These are phyloP conservation scores for Cryphonectria naterciae DNA, from an alignment of 2,329 filamentous ascomycete species.

Conservation along the genomic window DNA sequence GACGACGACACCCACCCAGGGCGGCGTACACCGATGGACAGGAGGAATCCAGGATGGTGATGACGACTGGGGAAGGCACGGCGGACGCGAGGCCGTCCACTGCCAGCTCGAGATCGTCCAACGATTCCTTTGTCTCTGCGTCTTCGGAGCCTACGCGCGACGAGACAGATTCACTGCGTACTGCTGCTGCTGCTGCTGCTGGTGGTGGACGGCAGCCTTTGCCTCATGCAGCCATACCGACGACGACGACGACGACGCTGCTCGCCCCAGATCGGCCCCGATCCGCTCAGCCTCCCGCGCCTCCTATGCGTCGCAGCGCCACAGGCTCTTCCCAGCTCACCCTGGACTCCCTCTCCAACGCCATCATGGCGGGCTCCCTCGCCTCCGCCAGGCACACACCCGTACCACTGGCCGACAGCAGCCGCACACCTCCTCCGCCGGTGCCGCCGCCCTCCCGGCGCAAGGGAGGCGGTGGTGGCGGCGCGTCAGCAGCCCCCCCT, in stretches of 20 bases:
- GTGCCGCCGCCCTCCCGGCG: constrained; percentile 41
- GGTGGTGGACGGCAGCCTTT: background rate
- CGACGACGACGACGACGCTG: constrained; percentile 19
- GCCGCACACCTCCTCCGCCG: constrained; percentile 43
- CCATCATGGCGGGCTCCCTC: constrained; percentile 75
- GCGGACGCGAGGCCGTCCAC: constrained; percentile 29
- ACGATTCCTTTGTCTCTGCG: constrained; percentile 51
- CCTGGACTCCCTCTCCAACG: constrained; percentile 69
- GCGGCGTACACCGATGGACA: constrained; percentile 23
- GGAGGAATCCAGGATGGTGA: constrained; percentile 4
- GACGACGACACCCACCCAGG: constrained; percentile 11
- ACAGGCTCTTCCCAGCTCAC: constrained; percentile 43
- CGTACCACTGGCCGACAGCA: constrained; percentile 30
- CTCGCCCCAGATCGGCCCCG: constrained; percentile 28
- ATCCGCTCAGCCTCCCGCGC: constrained; percentile 21
- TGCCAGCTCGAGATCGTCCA: constrained; percentile 43
- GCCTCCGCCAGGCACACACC: constrained; percentile 63
- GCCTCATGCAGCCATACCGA: constrained; percentile 9
- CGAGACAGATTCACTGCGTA: constrained; percentile 18
- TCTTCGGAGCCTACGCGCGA: constrained; percentile 34
- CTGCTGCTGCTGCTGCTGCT: background rate
- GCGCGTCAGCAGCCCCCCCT: background rate
- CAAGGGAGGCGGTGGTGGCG: constrained; percentile 20
- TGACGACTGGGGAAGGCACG: background rate
- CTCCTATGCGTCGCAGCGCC: constrained; percentile 23